Evolutionary conservation across 768 basidiomycete genomes (phyloP), one percentile per base, ranked within the genome.

Genomic region (Lactarius trivialis): DNA sequence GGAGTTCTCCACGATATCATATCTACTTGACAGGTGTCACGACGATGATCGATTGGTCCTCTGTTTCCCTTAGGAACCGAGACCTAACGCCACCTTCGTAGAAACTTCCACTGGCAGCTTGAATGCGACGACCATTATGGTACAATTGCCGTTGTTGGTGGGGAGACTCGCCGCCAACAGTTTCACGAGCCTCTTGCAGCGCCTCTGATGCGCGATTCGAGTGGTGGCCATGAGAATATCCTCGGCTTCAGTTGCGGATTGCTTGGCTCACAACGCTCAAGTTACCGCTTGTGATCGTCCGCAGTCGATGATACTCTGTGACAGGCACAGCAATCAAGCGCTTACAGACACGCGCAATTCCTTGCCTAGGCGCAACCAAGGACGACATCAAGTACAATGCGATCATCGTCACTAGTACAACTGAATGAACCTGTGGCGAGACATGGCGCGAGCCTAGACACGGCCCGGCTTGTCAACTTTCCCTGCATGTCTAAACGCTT

Each of bases 201-300:
- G 19, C 17, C 39, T n/a, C 39, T 11, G 14, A 32, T 34, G 12
- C 34, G 19, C 12, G 14, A 0, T 71, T 81, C 56, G 53, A 80
- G 2, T 81, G 82, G 12, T 70, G 82, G n/a, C 11, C 39, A 82
- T 80, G 0, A 80, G 81, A 21, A 70, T 83, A 15, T 81, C 79
- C n/a, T 79, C 78, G 30, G 81, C 78, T 79, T n/a, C 78, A 30
- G 81, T 80, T 33, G 80, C 81, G 68, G 78, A 82, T 64, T 75
- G 75, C 32, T 75, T 81, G 28, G n/a, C n/a, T n/a, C n/a, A n/a
- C n/a, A 78, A 79, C 19, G 82, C 82, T 61, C 80, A 82, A 34
- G 81, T 82, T 12, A 77, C 79, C n/a, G 75, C 82, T 2, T 81
- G 75, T 66, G 81, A 82, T 52, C 68, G 73, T 72, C 50, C 21